phyloP scores from a whole-genome alignment of 1,284 basidiomycete species.

The Leccinum ambiguum region DNA sequence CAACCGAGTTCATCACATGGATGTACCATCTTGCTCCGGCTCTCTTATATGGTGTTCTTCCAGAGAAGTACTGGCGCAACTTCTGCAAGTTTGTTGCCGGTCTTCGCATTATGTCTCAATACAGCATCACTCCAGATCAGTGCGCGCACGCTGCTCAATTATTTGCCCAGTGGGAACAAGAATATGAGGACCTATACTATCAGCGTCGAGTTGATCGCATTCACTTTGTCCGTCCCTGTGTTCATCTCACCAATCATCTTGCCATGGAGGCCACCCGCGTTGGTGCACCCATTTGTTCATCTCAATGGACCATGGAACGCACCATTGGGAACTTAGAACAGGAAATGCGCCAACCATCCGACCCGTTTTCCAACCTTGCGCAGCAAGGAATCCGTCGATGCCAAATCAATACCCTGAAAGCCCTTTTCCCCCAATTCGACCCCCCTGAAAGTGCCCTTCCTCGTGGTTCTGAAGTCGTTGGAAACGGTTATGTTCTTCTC shows the following conservation, averaged over 20 bases:
- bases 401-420: not conserved
- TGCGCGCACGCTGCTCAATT: not conserved
- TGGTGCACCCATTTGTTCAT: constrained; percentile 11
- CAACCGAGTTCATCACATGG: not conserved
- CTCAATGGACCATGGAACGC: constrained; percentile 18
- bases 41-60: not conserved
- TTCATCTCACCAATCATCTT: constrained; percentile 4
- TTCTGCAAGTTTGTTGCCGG: not conserved
- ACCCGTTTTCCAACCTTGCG: constrained; percentile 7
- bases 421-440: not conserved
- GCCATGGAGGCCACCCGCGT: not conserved
- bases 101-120: not conserved
- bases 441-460: not conserved
- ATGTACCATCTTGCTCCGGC: not conserved
- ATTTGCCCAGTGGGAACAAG: not conserved
- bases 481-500: not conserved
- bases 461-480: not conserved
- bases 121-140: not conserved
- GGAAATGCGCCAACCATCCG: constrained; percentile 9
- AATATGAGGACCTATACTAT: not conserved
- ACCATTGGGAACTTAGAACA: constrained; percentile 14
- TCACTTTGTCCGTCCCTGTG: not conserved
- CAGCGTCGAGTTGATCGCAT: not conserved
- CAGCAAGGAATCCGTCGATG: constrained; percentile 5
- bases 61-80: not conserved